Base-by-base conservation (phyloP, 176 grass and related monocot species). In the Paspalum vaginatum region DNA sequence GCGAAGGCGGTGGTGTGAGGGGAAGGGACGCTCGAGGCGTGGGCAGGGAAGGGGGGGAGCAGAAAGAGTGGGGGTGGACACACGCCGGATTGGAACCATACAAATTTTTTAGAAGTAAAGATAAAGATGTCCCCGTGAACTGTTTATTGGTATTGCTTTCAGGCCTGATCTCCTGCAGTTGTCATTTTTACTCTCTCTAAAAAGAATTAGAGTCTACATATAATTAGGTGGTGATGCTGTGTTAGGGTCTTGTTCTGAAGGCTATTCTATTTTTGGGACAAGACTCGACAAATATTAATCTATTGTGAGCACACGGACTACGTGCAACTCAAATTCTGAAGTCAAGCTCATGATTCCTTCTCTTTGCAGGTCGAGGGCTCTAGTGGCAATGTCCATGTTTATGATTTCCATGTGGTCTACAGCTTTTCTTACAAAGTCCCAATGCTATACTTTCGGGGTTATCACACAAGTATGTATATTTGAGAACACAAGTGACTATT, bases 321-420 rank as follows among this genome's bases (percentile, higher is more conserved):
- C n/a, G n/a, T 63, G 18, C 32, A 13, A 14, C 18, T 62, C 43
- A 4, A n/a, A n/a, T n/a, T 75, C 45, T 55, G 20, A 64, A 47
- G 51, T 88, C 24, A 11, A 70, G 60, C 18, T 27, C 57, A 61
- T 27, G 57, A 11, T 61, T 26, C 48, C 38, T 77, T 81, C 16
- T 44, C 61, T 68, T 84, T 48, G 70, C 77, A 98, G 90, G 78
- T 95, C 64, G 67, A 87, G 57, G 87, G 58, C 68, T 86, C 75
- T 61, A 82, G 73, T 26, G 56, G 70, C n/a, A 67, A 58, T 81
- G 32, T 82, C 65, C 86, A 89, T 69, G 63, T 91, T 69, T 98
- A 93, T 82, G 95, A 98, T 81, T 98, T 91, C 58, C 95, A 98
- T 90, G 70, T 91, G 64, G 88, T 58, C 47, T 98, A 98, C 83